phyloP scores from a whole-genome alignment of 164 flowering plant genomes.

The Berberis thunbergii region DNA sequence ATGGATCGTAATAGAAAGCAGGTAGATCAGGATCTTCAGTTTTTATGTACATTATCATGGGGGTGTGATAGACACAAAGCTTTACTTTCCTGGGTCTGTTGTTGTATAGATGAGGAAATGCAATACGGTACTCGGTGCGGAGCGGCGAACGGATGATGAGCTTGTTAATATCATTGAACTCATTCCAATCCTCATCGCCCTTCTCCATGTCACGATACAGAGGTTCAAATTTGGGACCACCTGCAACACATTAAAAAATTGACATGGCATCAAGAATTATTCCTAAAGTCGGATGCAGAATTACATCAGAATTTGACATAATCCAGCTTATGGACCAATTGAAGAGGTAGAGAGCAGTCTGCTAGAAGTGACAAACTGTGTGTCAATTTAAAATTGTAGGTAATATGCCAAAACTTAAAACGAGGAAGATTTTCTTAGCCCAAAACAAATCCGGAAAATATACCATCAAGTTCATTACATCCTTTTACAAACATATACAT shows the following conservation, averaged over 20 bases:
- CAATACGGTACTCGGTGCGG: constrained; percentile 91
- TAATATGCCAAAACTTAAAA: too few species aligned
- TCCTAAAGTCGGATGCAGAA: too few species aligned
- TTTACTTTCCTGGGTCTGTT: constrained; percentile 94
- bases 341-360: too few species aligned
- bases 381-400: too few species aligned
- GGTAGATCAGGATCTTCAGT: constrained; percentile 99
- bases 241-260: constrained; percentile 31
- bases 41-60: constrained; percentile 94
- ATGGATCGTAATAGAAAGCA: constrained; percentile 96
- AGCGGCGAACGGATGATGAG: constrained; percentile 94
- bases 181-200: constrained; percentile 99
- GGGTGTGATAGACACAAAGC: constrained; percentile 84
- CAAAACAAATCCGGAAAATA: too few species aligned
- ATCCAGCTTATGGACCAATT: too few species aligned
- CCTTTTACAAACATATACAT: too few species aligned
- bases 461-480: too few species aligned
- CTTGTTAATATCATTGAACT: constrained; percentile 95
- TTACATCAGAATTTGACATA: too few species aligned
- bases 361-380: too few species aligned
- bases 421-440: too few species aligned
- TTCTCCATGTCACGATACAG: constrained; percentile 99
- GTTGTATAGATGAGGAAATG: constrained; percentile 98
- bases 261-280: too few species aligned
- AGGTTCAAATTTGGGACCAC: constrained; percentile 99